Evolutionary conservation across 441 rosid genomes (phyloP).

Genomic region (Mallotus japonicus): DNA sequence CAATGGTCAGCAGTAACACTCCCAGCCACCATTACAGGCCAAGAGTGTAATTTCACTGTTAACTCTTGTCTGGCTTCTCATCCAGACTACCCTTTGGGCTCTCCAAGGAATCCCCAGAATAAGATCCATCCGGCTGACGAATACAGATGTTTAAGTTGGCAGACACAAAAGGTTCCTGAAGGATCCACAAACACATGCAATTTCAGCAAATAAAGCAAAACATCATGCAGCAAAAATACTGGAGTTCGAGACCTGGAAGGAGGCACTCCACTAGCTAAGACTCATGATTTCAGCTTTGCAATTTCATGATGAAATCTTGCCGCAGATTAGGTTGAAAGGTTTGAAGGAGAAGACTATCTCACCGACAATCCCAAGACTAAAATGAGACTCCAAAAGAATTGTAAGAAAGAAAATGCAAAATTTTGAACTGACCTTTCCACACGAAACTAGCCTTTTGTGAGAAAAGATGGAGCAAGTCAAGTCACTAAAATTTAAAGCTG

Average conservation of each 20-base stretch:
- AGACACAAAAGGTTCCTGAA: conserved; percentile 61
- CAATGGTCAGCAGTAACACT: conserved; percentile 37
- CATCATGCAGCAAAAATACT: background rate
- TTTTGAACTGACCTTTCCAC: background rate
- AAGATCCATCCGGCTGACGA: conserved; percentile 80
- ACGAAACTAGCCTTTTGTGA: background rate
- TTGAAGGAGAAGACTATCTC: background rate
- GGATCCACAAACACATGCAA: conserved; percentile 23
- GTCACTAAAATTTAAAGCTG: background rate
- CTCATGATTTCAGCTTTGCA: no score
- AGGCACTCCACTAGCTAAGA: no score
- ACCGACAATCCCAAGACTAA: background rate
- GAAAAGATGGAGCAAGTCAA: background rate
- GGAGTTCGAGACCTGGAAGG: no score
- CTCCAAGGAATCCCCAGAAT: conserved; percentile 57
- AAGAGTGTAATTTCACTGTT: conserved; percentile 32
- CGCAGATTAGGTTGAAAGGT: background rate
- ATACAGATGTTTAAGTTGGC: conserved; percentile 63
- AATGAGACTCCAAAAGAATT: background rate
- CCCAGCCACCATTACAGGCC: conserved; percentile 31
- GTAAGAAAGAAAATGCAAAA: background rate
- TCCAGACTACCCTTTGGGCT: conserved; percentile 47
- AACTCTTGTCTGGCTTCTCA: conserved; percentile 38
- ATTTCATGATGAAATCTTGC: background rate
- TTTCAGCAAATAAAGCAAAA: conserved; percentile 8